Conservation (phyloP, 768 basidiomycete species). For the Mycena haematopus region DNA sequence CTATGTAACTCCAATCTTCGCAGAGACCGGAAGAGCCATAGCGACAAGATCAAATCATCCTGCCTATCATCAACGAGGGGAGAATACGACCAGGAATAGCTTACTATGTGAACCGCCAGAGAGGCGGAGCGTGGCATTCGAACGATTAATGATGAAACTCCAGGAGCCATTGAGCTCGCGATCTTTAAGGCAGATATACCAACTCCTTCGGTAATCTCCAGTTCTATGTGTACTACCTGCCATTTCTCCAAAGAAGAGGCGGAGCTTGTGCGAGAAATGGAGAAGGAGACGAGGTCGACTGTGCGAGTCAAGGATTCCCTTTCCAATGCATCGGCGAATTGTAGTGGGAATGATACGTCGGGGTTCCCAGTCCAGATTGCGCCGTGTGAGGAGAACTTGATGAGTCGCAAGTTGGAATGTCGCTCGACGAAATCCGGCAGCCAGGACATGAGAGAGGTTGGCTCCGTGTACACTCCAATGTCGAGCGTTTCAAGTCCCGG, state of each 20-base stretch:
- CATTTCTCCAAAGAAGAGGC: no score
- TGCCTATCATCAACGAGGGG: not conserved
- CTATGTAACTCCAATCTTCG: no score
- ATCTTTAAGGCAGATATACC: slow-evolving; percentile 2
- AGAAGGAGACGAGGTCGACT: no score
- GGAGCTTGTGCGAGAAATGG: no score
- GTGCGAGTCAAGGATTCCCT: no score
- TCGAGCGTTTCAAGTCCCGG: slow-evolving; percentile 11
- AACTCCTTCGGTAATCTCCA: not conserved
- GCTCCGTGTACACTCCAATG: not conserved
- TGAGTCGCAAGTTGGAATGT: not conserved
- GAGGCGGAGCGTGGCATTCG: not conserved
- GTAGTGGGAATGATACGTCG: slow-evolving; percentile 3
- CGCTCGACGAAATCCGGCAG: slow-evolving; percentile 6
- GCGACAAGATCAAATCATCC: no score
- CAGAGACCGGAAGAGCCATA: no score
- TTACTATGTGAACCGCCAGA: not conserved
- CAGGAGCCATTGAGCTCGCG: not conserved
- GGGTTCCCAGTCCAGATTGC: slow-evolving; percentile 1
- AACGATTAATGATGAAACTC: not conserved
- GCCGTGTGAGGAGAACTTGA: not conserved
- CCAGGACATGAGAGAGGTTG: no score
- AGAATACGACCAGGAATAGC: not conserved
- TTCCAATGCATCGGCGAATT: not conserved
- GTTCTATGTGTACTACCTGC: not conserved